phyloP scores from a whole-genome alignment of 2,329 filamentous ascomycete genomes.

The Exophiala sideris region DNA sequence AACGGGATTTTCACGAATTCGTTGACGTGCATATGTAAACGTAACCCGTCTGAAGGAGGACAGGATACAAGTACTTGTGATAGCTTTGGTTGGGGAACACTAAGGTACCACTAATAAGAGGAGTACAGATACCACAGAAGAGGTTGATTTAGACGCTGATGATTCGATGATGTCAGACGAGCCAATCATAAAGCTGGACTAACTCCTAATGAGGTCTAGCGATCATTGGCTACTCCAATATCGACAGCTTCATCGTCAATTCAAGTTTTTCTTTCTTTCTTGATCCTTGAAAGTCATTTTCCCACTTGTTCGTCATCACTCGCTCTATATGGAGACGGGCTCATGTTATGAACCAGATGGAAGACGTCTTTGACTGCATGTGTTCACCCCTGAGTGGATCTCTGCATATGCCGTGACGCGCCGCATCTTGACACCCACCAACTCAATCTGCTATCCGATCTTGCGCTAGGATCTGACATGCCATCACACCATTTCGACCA shows the following conservation, averaged over 20 bases:
- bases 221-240: not conserved
- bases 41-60: too few species aligned
- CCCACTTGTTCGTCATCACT: slow-evolving; percentile 3
- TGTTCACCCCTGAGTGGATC: not conserved
- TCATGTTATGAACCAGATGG: not conserved
- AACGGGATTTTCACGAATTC: too few species aligned
- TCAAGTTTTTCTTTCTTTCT: not conserved
- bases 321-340: not conserved
- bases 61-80: not conserved
- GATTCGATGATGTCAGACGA: slow-evolving; percentile 11
- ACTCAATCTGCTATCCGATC: slow-evolving; percentile 17
- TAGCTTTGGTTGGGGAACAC: not conserved
- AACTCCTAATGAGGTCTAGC: slow-evolving; percentile 1
- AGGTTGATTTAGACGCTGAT: not conserved
- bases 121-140: too few species aligned
- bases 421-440: slow-evolving; percentile 1
- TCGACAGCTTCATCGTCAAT: not conserved
- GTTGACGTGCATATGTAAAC: too few species aligned
- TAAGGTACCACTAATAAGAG: too few species aligned
- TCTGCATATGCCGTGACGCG: not conserved
- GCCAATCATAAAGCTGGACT: slow-evolving; percentile 5
- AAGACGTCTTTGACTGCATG: not conserved
- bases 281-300: not conserved
- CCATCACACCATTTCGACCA: not conserved
- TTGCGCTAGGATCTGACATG: slow-evolving; percentile 22